Base-by-base conservation (phyloP, 2,329 filamentous ascomycete genomes). In the Paradendryphiella salina region DNA sequence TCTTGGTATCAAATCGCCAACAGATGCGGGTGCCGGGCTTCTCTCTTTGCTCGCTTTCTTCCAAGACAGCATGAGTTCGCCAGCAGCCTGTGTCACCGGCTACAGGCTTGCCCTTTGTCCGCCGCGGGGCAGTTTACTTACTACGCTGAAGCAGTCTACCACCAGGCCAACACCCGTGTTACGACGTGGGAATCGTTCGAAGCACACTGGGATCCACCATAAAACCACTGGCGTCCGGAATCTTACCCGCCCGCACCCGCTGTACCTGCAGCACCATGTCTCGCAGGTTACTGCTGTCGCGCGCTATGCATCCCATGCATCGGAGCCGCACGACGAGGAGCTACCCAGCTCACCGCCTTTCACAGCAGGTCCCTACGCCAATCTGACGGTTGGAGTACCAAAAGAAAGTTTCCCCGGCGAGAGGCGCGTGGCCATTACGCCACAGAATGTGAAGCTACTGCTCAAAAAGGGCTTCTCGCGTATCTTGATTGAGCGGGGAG, bases 391-490 rank as follows among this genome's bases (percentile, higher is more conserved):
- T 39, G 90, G 90, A 50, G 83, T 94, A 3, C 90, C 90, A 11
- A 84, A 82, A 50, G 91, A 96, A 73, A 87, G 83, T n/a, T 90
- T 82, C 64, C 82, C 85, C 0, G 84, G 86, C 50, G 91, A 96
- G 76, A 85, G 87, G 34, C 88, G 91, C 42, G 90, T 96, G 11
- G 89, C 91, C 23, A 80, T 96, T 48, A 93, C 89, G 0, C 91
- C 91, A 1, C 84, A 89, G 57, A 96, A 96, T 76, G 89, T 91
- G 13, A 82, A 86, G 1, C 77, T 95, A 1, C 76, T 96, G 1
- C 82, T 92, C 56, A 95, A 95, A 72, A 96, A 95, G 72, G 91
- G 90, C 28, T 94, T 90, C 70, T 81, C 80, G 28, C 84, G 85
- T 55, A 83, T 96, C 18, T 75, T 96, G 2, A 82, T 96, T 31